A percentile compares a stretch with the other conserved stretches of the same genome.
These are phyloP conservation scores for Lodderomyces elongisporus DNA, from an alignment of 1,139 yeast genomes.

Conservation along the genomic window DNA sequence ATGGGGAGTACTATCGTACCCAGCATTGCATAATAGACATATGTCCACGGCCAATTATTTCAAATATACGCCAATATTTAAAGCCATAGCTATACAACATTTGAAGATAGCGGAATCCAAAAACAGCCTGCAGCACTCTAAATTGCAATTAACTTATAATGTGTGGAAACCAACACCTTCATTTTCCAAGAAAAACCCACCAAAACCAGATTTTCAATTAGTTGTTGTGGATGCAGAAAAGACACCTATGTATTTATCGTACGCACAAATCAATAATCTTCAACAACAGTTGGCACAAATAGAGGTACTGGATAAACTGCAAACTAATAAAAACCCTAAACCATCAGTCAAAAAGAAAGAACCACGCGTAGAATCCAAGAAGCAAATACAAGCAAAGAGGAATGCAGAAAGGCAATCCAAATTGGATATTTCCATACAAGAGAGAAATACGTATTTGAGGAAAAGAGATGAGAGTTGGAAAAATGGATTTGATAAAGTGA, in stretches of 20 bases:
- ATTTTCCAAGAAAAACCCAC: slow-evolving; percentile 67
- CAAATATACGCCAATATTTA: slow-evolving; percentile 34
- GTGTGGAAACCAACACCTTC: slow-evolving; percentile 82
- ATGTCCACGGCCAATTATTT: slow-evolving; percentile 28
- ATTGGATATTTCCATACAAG: slow-evolving; percentile 21
- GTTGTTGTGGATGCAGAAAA: slow-evolving; percentile 52
- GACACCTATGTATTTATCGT: slow-evolving; percentile 46
- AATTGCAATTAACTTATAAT: slow-evolving; percentile 39
- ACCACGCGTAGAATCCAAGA: slow-evolving; percentile 15
- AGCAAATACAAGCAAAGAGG: slow-evolving; percentile 18
- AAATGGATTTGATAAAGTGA: slow-evolving; percentile 48
- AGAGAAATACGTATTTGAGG: slow-evolving; percentile 23
- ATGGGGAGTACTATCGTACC: slow-evolving; percentile 13
- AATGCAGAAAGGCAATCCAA: slow-evolving; percentile 24
- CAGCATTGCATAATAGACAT: slow-evolving; percentile 14
- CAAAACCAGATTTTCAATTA: slow-evolving; percentile 73
- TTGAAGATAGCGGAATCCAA: slow-evolving; percentile 9
- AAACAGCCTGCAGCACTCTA: slow-evolving; percentile 1
- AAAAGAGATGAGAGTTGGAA: slow-evolving; percentile 25
- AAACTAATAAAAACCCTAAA: slow-evolving; percentile 1
- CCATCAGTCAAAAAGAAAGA: slow-evolving; percentile 2
- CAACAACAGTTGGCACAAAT: slow-evolving; percentile 17
- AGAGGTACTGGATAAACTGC: too few species aligned
- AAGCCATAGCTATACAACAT: slow-evolving; percentile 32
- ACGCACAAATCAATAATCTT: slow-evolving; percentile 32